Conservation (phyloP, 768 basidiomycete species). For the Pisolithus orientalis region DNA sequence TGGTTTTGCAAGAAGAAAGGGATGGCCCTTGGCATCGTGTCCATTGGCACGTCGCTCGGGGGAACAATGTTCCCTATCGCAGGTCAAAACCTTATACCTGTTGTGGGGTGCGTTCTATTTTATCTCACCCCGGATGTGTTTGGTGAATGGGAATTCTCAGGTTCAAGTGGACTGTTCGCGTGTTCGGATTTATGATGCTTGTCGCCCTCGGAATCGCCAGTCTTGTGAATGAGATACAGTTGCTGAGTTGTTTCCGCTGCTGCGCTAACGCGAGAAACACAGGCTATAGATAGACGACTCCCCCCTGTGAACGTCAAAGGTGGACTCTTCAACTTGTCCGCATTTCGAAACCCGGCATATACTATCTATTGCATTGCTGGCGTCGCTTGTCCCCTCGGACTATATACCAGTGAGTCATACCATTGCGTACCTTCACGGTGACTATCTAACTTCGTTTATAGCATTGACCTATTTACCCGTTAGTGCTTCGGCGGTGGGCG, state of each 20-base stretch:
- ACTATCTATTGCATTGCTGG: slow-evolving; percentile 49
- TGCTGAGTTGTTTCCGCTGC: background rate
- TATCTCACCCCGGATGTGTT: slow-evolving; percentile 49
- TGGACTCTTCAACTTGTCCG: slow-evolving; percentile 49
- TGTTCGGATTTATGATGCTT: slow-evolving; percentile 59
- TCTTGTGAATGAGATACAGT: slow-evolving; percentile 31
- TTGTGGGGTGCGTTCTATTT: slow-evolving; percentile 21
- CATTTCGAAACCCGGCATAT: slow-evolving; percentile 30
- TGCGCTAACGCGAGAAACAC: background rate
- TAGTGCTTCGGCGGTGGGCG: slow-evolving; percentile 12
- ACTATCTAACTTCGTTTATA: too few relatives aligned
- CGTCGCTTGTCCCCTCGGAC: slow-evolving; percentile 54
- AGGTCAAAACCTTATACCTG: slow-evolving; percentile 31
- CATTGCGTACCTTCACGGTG: too few relatives aligned
- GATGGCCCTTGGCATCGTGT: slow-evolving; percentile 27
- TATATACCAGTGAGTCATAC: slow-evolving; percentile 52
- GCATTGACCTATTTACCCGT: too few relatives aligned
- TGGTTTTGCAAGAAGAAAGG: slow-evolving; percentile 63
- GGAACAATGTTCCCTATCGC: slow-evolving; percentile 63
- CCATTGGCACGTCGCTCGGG: slow-evolving; percentile 59
- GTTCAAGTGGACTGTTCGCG: slow-evolving; percentile 72
- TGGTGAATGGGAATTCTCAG: slow-evolving; percentile 27
- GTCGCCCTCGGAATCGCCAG: slow-evolving; percentile 48
- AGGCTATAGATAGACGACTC: slow-evolving; percentile 39
- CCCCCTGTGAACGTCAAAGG: slow-evolving; percentile 49